These are phyloP conservation scores for Echites panduratus DNA, from an alignment of 257 asterid species.

Conservation along the genomic window DNA sequence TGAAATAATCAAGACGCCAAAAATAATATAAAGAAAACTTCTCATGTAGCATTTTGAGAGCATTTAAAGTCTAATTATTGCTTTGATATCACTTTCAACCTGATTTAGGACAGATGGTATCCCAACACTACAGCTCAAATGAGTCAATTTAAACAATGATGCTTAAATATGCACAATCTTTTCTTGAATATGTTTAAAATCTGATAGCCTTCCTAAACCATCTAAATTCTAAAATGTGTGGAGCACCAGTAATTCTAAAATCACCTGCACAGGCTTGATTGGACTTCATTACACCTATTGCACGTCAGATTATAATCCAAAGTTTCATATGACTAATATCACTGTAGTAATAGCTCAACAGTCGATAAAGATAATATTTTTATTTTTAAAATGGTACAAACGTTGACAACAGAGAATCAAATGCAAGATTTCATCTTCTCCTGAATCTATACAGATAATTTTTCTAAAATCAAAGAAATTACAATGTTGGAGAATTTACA, in stretches of 20 bases:
- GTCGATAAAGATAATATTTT: no score
- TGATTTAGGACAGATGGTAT: background rate
- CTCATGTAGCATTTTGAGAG: background rate
- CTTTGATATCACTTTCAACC: background rate
- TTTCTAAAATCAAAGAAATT: background rate
- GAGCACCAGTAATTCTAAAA: background rate
- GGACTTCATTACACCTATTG: background rate
- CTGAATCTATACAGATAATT: no score
- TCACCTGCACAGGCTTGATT: no score
- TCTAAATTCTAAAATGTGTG: background rate
- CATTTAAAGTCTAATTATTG: background rate
- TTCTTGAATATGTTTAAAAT: background rate
- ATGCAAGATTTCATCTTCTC: background rate
- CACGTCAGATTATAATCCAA: background rate
- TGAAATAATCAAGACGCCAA: background rate
- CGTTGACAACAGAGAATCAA: background rate
- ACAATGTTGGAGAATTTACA: background rate
- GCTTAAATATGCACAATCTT: no score
- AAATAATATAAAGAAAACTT: background rate
- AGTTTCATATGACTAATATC: background rate
- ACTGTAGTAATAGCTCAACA: no score
- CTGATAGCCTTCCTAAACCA: background rate
- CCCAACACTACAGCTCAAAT: background rate
- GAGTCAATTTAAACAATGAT: background rate
- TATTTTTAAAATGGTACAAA: no score